Evolutionary conservation across 169 alveolate species (phyloP), one percentile per base, ranked within the genome.

Genomic region (Eimeria zaria): DNA sequence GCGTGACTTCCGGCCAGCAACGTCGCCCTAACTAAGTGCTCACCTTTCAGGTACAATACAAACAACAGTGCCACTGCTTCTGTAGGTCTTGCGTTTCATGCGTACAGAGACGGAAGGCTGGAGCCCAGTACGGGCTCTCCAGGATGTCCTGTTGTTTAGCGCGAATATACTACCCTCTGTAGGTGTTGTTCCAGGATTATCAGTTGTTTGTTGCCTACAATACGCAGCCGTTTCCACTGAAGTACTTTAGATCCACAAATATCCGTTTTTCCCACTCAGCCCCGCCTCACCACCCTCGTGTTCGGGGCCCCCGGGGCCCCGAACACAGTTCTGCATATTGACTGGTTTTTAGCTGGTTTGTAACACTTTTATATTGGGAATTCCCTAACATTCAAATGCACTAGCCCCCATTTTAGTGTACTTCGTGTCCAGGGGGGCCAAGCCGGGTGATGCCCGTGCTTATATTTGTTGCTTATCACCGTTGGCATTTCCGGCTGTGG

Each of bases 261-360:
- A 73, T 2, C 12, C 14, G 55, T 0, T 73, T 36, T 36, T 39
- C 55, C 33, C 44, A 7, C 64, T 46, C 8, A 78, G 88, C 88
- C 88, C 88, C 64, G 88, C 88, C 39, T 46, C 88, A 78, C 88
- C 88, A 78, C 88, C 88, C 39, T 2, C 67, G 46, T 44, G 5
- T 18, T 8, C 88, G 44, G 88, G 88, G 88, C 88, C 88, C 88
- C 88, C 88, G 64, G 88, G 88, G 88, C 88, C 88, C 88, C 88
- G 88, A 46, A 78, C 64, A 51, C 6, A 46, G 44, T 78, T 78
- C 2, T 73, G 83, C 33, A 12, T 12, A 51, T 20, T 39, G 14
- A 73, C 3, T 4, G 22, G 46, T 24, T 78, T 78, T 78, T 27
- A 12, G 18, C 14, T 12, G 30, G 62, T n/a, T 30, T 78, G n/a